Evolutionary conservation across 352 stramenopile genomes (phyloP).

Genomic region (Thraustochytrium sp.): DNA sequence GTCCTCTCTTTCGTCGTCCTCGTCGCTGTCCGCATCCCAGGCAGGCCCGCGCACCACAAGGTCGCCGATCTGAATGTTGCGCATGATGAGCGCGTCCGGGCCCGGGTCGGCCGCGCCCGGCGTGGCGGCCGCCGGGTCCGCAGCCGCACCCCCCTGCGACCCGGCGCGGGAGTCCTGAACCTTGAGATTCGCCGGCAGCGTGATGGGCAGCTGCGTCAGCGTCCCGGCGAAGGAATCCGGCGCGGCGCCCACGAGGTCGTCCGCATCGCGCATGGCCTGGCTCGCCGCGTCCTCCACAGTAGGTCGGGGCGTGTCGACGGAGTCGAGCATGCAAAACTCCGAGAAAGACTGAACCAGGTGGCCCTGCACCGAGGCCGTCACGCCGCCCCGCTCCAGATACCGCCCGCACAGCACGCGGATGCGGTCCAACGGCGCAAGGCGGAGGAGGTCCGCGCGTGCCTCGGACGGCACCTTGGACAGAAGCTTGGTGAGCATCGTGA

Average conservation of each 20-base stretch:
- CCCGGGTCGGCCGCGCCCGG: background rate
- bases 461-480: slow-evolving; percentile 52
- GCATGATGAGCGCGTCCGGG: background rate
- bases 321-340: slow-evolving; percentile 65
- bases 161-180: no score
- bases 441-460: slow-evolving; percentile 42
- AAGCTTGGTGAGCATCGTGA: slow-evolving; percentile 68
- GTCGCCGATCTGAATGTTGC: slow-evolving; percentile 65
- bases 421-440: slow-evolving; percentile 62
- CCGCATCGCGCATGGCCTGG: slow-evolving; percentile 56
- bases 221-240: slow-evolving; percentile 67
- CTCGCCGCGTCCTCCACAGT: background rate
- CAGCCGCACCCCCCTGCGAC: no score
- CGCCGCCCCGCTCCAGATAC: slow-evolving; percentile 66
- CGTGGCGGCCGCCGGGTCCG: no score
- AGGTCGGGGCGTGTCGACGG: background rate
- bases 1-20: background rate
- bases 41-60: slow-evolving; percentile 75
- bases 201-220: slow-evolving; percentile 60
- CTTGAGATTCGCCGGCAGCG: background rate
- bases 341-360: slow-evolving; percentile 74
- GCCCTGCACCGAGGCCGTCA: slow-evolving; percentile 67
- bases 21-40: background rate
- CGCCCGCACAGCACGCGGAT: slow-evolving; percentile 66
- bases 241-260: slow-evolving; percentile 48